Conservation (phyloP, 163 green algal species). For the Scenedesmus sp. region DNA sequence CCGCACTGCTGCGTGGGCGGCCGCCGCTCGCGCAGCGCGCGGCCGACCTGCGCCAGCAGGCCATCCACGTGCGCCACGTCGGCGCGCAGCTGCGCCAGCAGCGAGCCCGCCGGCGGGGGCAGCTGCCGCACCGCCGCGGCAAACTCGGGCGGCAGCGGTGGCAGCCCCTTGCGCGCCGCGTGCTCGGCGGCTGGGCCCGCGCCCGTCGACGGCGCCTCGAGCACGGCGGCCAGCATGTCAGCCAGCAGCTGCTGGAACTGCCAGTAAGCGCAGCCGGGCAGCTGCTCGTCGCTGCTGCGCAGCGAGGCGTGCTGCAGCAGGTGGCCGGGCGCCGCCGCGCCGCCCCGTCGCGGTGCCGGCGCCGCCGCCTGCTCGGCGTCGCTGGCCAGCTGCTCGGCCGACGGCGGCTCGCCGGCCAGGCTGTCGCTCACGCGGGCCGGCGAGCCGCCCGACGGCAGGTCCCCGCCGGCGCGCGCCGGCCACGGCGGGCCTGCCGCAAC, state of each 20-base stretch:
- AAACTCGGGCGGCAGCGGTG: not conserved
- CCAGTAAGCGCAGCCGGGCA: constrained; percentile 28
- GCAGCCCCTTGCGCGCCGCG: too few relatives aligned
- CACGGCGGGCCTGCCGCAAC: not conserved
- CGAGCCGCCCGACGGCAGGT: too few relatives aligned
- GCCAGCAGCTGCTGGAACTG: constrained; percentile 32
- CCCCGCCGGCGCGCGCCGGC: too few relatives aligned
- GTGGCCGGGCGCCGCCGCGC: too few relatives aligned
- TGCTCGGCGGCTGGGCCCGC: constrained; percentile 28
- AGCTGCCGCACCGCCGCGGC: not conserved
- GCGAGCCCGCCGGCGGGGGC: not conserved
- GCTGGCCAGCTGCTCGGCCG: too few relatives aligned
- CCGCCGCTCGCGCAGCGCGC: too few relatives aligned
- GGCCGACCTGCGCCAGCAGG: constrained; percentile 12
- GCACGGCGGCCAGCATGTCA: constrained; percentile 4
- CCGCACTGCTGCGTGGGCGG: not conserved
- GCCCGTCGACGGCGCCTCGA: not conserved
- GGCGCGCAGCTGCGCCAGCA: constrained; percentile 22
- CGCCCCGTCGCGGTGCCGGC: too few relatives aligned
- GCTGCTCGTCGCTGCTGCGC: not conserved
- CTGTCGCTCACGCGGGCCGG: too few relatives aligned
- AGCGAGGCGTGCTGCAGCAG: not conserved
- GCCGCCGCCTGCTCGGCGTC: too few relatives aligned
- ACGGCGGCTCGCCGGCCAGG: too few relatives aligned
- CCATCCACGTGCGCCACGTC: not conserved